phyloP scores from a whole-genome alignment of 1,139 yeast species.

The Martiniozyma asiatica region DNA sequence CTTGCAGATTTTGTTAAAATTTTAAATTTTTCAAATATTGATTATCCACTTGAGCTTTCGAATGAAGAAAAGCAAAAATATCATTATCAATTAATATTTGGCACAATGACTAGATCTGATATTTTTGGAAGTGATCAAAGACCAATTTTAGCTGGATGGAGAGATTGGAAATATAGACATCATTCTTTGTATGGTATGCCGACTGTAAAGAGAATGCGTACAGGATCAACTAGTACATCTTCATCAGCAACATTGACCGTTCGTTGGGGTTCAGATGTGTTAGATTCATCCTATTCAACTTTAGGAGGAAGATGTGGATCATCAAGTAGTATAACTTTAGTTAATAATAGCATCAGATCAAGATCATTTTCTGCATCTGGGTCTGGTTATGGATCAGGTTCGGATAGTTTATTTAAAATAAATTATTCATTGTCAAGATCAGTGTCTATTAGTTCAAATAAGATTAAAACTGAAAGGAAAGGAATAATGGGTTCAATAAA shows the following conservation, averaged over 20 bases:
- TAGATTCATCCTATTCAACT: too few relatives aligned
- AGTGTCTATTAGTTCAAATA: too few relatives aligned
- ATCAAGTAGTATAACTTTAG: not conserved
- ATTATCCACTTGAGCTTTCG: constrained; percentile 32
- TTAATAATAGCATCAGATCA: too few relatives aligned
- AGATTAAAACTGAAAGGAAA: too few relatives aligned
- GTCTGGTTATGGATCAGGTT: too few relatives aligned
- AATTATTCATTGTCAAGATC: too few relatives aligned
- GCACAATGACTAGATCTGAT: constrained; percentile 7
- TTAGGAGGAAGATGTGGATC: too few relatives aligned
- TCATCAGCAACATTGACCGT: not conserved
- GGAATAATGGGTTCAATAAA: too few relatives aligned
- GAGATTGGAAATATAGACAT: constrained; percentile 73
- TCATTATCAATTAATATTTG: constrained; percentile 13
- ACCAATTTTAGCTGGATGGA: constrained; percentile 53
- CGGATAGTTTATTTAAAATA: too few relatives aligned
- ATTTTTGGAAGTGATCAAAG: constrained; percentile 7
- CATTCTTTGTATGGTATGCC: constrained; percentile 48
- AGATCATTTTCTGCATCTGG: too few relatives aligned
- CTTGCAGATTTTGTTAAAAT: constrained; percentile 44
- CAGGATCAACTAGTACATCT: constrained; percentile 4
- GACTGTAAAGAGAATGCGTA: constrained; percentile 4
- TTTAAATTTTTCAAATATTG: constrained; percentile 46
- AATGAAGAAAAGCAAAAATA: constrained; percentile 17
- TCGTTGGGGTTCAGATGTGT: constrained; percentile 1